Evolutionary conservation across 2,329 filamentous ascomycete genomes (phyloP).

Genomic region (Paecilomyces variotii): DNA sequence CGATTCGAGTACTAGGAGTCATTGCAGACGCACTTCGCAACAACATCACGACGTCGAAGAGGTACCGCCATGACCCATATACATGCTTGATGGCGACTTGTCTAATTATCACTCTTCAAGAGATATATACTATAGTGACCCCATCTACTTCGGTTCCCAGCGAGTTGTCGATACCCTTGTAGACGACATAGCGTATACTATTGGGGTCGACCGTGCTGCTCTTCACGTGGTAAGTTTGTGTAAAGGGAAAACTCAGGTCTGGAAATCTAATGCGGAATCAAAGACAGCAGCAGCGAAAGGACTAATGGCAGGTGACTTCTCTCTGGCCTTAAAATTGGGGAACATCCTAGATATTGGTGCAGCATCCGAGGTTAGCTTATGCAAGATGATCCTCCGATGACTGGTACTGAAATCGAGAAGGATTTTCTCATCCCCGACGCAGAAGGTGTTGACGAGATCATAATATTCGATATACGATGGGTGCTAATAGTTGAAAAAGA

Average conservation of each 20-base stretch:
- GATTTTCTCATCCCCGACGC: conserved; percentile 47
- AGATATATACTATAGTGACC: conserved; percentile 57
- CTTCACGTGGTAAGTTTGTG: conserved; percentile 47
- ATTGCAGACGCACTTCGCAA: conserved; percentile 45
- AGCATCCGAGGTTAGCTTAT: conserved; percentile 26
- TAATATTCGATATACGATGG: conserved; percentile 45
- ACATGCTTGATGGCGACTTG: neutral
- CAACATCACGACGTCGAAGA: conserved; percentile 47
- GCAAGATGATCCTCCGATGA: conserved; percentile 17
- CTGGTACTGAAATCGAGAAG: conserved; percentile 17
- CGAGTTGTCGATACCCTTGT: conserved; percentile 49
- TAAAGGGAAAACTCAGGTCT: neutral
- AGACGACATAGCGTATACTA: conserved; percentile 54
- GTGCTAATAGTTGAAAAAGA: conserved; percentile 59
- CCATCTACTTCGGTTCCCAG: conserved; percentile 51
- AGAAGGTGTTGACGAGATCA: conserved; percentile 36
- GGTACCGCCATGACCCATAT: conserved; percentile 28
- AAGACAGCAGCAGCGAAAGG: conserved; percentile 39
- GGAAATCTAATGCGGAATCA: neutral
- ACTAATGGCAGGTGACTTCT: conserved; percentile 29
- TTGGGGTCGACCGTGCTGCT: conserved; percentile 45
- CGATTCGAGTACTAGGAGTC: conserved; percentile 48
- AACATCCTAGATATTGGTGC: conserved; percentile 29
- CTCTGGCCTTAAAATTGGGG: conserved; percentile 13
- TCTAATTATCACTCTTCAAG: conserved; percentile 26